Evolutionary conservation across 2,329 filamentous ascomycete genomes (phyloP).

Genomic region (Arachnomyces sp.): DNA sequence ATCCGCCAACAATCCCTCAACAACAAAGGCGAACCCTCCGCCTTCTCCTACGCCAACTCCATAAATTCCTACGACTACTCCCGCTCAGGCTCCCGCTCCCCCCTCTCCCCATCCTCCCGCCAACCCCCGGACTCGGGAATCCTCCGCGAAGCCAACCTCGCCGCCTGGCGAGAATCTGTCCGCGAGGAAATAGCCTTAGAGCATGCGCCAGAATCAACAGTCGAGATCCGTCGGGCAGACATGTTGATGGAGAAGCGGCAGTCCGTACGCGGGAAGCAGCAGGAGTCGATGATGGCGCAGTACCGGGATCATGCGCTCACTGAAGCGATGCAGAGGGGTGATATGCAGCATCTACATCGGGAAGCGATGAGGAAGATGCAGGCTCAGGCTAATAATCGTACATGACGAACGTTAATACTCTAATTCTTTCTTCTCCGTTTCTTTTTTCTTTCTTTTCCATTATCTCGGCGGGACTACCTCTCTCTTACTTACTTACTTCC

Average conservation of each 20-base stretch:
- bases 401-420: slow-evolving; percentile 8
- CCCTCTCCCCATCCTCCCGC: slow-evolving; percentile 40
- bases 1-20: slow-evolving; percentile 47
- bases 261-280: slow-evolving; percentile 52
- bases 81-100: slow-evolving; percentile 11
- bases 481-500: neutral
- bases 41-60: slow-evolving; percentile 6
- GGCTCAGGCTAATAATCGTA: slow-evolving; percentile 41
- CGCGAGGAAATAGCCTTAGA: slow-evolving; percentile 50
- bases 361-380: slow-evolving; percentile 78
- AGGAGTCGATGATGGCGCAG: slow-evolving; percentile 50
- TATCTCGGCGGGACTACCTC: slow-evolving; percentile 7
- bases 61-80: slow-evolving; percentile 17
- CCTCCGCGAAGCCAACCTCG: slow-evolving; percentile 47
- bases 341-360: slow-evolving; percentile 67
- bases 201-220: slow-evolving; percentile 23
- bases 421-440: slow-evolving; percentile 1
- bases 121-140: slow-evolving; percentile 32
- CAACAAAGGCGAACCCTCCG: slow-evolving; percentile 1
- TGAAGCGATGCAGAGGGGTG: slow-evolving; percentile 65
- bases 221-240: slow-evolving; percentile 30
- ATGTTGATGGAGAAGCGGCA: slow-evolving; percentile 57
- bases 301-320: slow-evolving; percentile 58
- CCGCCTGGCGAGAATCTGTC: slow-evolving; percentile 59
- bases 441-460: slow-evolving; percentile 1